These are phyloP conservation scores for Ochetophila trinervis DNA, from an alignment of 306 rosid genomes.

Conservation along the genomic window DNA sequence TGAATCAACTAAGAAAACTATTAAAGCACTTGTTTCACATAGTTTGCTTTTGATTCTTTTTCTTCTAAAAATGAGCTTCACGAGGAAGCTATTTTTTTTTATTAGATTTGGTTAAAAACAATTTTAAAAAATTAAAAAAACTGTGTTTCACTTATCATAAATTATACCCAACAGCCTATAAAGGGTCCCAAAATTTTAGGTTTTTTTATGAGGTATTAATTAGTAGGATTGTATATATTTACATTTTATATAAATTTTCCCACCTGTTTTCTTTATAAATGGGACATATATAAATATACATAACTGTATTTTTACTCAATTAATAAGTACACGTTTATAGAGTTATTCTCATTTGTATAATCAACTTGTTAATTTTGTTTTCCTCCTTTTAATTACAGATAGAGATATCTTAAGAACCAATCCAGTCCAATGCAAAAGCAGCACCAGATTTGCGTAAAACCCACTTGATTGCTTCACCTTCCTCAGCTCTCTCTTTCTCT, in stretches of 20 bases:
- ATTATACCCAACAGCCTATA: too few species aligned
- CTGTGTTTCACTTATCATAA: too few species aligned
- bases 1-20: slow-evolving; percentile 14
- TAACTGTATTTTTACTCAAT: slow-evolving; percentile 21
- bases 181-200: slow-evolving; percentile 7
- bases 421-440: slow-evolving; percentile 70
- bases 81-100: too few species aligned
- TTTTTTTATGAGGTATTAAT: slow-evolving; percentile 21
- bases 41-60: too few species aligned
- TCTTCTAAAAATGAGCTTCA: too few species aligned
- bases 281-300: slow-evolving; percentile 15
- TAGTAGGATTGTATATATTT: neutral
- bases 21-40: too few species aligned
- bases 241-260: neutral
- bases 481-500: slow-evolving; percentile 36
- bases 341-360: slow-evolving; percentile 22
- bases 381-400: slow-evolving; percentile 20
- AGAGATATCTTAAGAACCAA: slow-evolving; percentile 81
- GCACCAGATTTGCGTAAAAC: slow-evolving; percentile 77
- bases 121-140: too few species aligned
- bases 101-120: too few species aligned
- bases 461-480: slow-evolving; percentile 90
- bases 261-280: slow-evolving; percentile 10
- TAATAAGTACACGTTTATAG: slow-evolving; percentile 26
- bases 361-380: neutral